Evolutionary conservation across 306 rosid genomes (phyloP).

Genomic region (Pyrus communis): DNA sequence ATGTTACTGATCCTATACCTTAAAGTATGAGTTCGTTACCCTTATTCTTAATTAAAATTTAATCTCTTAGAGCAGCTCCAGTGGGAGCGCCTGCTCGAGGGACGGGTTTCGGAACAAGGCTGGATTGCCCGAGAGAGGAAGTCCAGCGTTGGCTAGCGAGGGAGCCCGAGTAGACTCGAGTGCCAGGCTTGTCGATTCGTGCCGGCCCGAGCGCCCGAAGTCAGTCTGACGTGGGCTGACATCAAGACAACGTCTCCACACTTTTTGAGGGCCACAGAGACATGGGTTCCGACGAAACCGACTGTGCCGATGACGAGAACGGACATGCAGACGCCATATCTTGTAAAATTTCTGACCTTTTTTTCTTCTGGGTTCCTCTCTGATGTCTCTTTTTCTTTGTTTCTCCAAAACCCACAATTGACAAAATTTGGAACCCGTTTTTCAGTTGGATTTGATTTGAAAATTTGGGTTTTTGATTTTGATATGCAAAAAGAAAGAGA

Average conservation of each 20-base stretch:
- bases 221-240: too few species aligned
- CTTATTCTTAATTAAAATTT: too few species aligned
- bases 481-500: not conserved
- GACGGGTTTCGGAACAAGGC: too few species aligned
- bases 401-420: not conserved
- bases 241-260: constrained; percentile 62
- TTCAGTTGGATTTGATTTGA: not conserved
- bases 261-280: constrained; percentile 56
- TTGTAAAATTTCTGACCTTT: not conserved
- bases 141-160: too few species aligned
- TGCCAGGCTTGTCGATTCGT: too few species aligned
- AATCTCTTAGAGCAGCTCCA: too few species aligned
- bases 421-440: not conserved
- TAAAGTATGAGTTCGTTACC: too few species aligned
- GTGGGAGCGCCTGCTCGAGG: too few species aligned
- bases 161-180: too few species aligned
- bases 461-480: not conserved
- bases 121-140: too few species aligned
- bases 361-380: not conserved
- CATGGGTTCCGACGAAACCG: constrained; percentile 72
- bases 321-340: constrained; percentile 53
- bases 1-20: too few species aligned
- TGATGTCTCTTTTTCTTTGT: not conserved
- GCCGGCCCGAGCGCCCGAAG: too few species aligned
- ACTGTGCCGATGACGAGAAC: constrained; percentile 74